Evolutionary conservation across 345 rosid species (phyloP), one percentile per base, ranked within the genome.

Genomic region (Brassica cretica): DNA sequence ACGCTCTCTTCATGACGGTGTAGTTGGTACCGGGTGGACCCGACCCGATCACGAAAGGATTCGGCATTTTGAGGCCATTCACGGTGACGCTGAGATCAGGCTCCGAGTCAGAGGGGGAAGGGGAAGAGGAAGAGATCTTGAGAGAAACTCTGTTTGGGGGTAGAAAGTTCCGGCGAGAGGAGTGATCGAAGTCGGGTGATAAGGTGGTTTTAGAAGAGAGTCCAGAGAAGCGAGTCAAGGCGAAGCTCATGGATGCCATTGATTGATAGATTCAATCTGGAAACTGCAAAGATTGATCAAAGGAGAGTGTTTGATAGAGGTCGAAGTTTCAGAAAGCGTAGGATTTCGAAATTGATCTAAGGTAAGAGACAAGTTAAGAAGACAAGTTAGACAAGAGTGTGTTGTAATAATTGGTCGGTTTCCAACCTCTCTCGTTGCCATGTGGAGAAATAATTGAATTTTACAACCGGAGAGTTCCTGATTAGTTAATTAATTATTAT

Each of bases 11-110:
- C 98, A 93, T 95, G 68, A 93, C 99, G 5, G 97, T 95, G 71
- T 91, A 89, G 87, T 93, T 95, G 64, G 99, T 93, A 7, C 97
- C 99, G 0, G 98, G 99, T 16, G 98, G 99, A 75, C 99, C 99
- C 12, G 99, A 95, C 64, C 92, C 98, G 80, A 95, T 93, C 71
- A 95, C 98, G 76, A 93, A 93, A 0, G 98, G 99, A 74, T 95
- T 93, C 2, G 97, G 94, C 97, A 95, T 85, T 16, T 84, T 78
- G 73, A 95, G 76, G 49, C 99, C 99, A 78, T 95, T 95, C 1
- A 93, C 97, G n/a, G 83, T 82, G 41, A 91, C 97, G 53, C 93
- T 89, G 83, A 95, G 90, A 87, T 95, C 96, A 32, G 96, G 98
- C 83, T 90, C 94, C 10, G 75, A 53, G 61, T 66, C 37, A n/a